Evolutionary conservation across 78 protist species (phyloP).

Genomic region (Dictyostelium discoideum): DNA sequence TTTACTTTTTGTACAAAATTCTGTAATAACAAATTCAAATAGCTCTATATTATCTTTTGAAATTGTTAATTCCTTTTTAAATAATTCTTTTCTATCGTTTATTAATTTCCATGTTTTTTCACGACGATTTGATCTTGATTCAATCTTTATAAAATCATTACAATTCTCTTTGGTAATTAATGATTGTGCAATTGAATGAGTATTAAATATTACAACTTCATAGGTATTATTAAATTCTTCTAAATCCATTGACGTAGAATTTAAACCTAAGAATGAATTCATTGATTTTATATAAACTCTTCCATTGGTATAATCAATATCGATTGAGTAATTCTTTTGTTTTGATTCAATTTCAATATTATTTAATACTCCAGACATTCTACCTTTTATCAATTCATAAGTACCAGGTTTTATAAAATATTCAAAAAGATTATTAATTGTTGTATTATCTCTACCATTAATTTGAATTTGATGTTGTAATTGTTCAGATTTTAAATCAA

Average conservation of each 20-base stretch:
- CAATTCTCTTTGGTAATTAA: not conserved
- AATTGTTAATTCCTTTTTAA: conserved; percentile 4
- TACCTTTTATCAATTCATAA: not conserved
- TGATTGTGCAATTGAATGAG: not conserved
- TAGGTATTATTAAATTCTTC: conserved; percentile 28
- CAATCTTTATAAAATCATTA: not conserved
- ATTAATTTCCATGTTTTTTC: not conserved
- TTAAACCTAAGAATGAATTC: not conserved
- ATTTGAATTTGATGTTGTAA: not conserved
- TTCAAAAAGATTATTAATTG: not conserved
- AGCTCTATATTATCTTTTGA: not conserved
- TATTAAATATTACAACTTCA: conserved; percentile 3
- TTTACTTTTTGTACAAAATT: not conserved
- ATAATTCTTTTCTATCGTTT: not conserved
- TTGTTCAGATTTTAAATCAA: conserved; percentile 15
- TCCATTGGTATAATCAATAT: not conserved
- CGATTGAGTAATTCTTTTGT: not conserved
- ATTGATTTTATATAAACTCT: not conserved
- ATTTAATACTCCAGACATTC: not conserved
- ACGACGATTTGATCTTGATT: not conserved
- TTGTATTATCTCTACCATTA: not conserved
- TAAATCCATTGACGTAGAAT: not conserved
- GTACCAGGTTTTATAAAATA: conserved; percentile 12
- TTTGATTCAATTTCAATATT: not conserved
- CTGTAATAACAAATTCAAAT: not conserved